A percentile compares a stretch with the other conserved stretches of the same genome.
Conservation (phyloP, 495 filamentous ascomycete species). For the Eremomyces bilateralis region DNA sequence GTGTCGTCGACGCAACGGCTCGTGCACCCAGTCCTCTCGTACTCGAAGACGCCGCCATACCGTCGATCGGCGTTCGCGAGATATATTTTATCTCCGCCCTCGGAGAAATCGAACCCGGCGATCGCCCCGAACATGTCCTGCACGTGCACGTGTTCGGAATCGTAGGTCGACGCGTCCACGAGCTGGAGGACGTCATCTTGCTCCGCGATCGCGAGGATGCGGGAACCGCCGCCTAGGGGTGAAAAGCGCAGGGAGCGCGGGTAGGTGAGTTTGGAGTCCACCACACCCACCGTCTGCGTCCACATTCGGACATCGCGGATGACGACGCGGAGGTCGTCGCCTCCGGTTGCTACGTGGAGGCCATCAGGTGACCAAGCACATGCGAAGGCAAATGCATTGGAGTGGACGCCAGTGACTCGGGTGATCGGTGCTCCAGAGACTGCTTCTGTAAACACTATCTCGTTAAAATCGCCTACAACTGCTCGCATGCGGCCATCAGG, state of each 20-base stretch:
- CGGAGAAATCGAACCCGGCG: conserved; percentile 51
- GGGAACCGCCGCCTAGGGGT: conserved; percentile 40
- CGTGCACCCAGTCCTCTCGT: conserved; percentile 45
- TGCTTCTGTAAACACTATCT: conserved; percentile 39
- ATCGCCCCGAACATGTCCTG: conserved; percentile 77
- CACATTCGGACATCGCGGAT: conserved; percentile 74
- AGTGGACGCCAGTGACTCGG: conserved; percentile 33
- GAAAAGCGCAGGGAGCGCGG: conserved; percentile 64
- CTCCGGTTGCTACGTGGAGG: conserved; percentile 69
- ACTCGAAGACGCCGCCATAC: conserved; percentile 63
- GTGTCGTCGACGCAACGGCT: too few species aligned
- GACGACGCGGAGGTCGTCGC: conserved; percentile 66
- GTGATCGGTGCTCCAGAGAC: conserved; percentile 32
- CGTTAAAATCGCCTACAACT: conserved; percentile 44
- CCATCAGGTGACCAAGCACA: conserved; percentile 85
- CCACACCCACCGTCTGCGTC: conserved; percentile 35
- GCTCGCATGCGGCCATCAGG: conserved; percentile 62
- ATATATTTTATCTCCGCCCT: conserved; percentile 48
- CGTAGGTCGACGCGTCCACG: too few species aligned
- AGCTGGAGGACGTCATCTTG: too few species aligned
- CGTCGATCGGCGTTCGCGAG: conserved; percentile 52
- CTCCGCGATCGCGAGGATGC: too few species aligned
- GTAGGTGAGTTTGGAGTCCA: conserved; percentile 57
- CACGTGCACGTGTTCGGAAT: too few species aligned
- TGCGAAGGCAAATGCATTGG: conserved; percentile 70